Evolutionary conservation across 2,329 filamentous ascomycete genomes (phyloP).

Genomic region (Lecanicillium sp.): DNA sequence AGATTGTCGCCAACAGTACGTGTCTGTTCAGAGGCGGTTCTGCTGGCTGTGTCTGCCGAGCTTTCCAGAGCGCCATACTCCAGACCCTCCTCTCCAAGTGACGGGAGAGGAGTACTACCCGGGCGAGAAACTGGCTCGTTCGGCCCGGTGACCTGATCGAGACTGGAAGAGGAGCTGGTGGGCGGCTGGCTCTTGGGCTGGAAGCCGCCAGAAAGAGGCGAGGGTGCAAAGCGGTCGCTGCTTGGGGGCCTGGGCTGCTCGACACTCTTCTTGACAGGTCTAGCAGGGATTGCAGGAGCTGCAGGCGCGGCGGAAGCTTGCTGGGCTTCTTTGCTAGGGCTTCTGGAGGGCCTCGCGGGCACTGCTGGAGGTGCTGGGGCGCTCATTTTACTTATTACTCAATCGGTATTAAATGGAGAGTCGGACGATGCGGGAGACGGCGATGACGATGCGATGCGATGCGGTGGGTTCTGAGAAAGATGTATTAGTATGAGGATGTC

Average conservation of each 20-base stretch:
- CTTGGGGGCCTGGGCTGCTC: slow-evolving; percentile 74
- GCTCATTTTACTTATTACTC: slow-evolving; percentile 35
- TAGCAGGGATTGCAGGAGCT: slow-evolving; percentile 68
- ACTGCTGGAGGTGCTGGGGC: slow-evolving; percentile 46
- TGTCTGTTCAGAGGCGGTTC: slow-evolving; percentile 59
- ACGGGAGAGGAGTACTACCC: slow-evolving; percentile 74
- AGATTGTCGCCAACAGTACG: slow-evolving; percentile 74
- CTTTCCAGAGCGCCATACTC: slow-evolving; percentile 69
- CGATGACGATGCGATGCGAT: no score
- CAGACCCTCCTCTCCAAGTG: slow-evolving; percentile 80
- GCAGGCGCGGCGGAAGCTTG: slow-evolving; percentile 18
- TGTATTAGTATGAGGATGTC: no score
- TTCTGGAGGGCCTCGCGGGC: slow-evolving; percentile 50
- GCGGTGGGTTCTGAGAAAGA: no score
- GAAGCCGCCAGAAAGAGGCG: slow-evolving; percentile 73
- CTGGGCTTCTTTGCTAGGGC: slow-evolving; percentile 39
- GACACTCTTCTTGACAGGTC: slow-evolving; percentile 62
- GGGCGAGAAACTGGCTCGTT: slow-evolving; percentile 52
- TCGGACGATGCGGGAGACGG: not conserved
- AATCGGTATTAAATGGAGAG: not conserved
- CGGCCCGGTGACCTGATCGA: slow-evolving; percentile 27
- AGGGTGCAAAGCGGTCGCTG: slow-evolving; percentile 74
- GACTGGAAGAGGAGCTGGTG: slow-evolving; percentile 30
- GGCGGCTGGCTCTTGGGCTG: slow-evolving; percentile 36
- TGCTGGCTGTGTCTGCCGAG: slow-evolving; percentile 31